Evolutionary conservation across 768 basidiomycete genomes (phyloP), one percentile per base, ranked within the genome.

Genomic region (Brasilioporus rufonigricans): DNA sequence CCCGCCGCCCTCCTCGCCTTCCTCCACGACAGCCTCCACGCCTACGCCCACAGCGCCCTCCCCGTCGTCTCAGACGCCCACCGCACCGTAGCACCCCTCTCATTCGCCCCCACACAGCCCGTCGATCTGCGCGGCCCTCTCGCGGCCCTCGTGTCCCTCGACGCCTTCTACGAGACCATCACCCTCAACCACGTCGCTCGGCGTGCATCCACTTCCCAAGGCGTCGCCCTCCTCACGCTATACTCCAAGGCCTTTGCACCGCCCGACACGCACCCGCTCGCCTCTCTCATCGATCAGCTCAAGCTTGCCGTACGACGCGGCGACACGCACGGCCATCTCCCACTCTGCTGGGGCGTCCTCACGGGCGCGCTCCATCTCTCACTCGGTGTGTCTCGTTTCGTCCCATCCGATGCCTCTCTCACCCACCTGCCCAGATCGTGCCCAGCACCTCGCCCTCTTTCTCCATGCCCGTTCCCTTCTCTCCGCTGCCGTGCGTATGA

Each of bases 401-500:
- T 44, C 21, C 8, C 13, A 40, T 49, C 41, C 4, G 9, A 12
- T 4, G 3, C 51, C 21, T 48, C 52, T 32, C 43, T 32, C 26
- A 45, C 57, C 19, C 32, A 52, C 53, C 24, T 10, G 31, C 60
- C 14, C 66, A 98, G 94, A 87, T 60, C 84, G 91, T 27, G 77
- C 91, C 10, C 86, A 88, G 60, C 89, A 91, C 65, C 83, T 99
- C 14, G 89, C 94, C 64, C 83, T 98, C 31, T 98, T 97, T 75
- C 83, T 99, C 6, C 93, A 98, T 61, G 90, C 91, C 4, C 82
- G 97, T 14, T 83, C 92, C 50, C 74, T 98, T 48, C 77, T 98
- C 41, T 98, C 95, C 9, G 93, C 95, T 5, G 87, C 93, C 2
- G 90, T 99, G 18, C 84, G 97, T 8, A 77, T 98, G 64, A 98